These are phyloP conservation scores for Chaetomium sp. DNA, from an alignment of 2,329 filamentous ascomycete species.

Conservation along the genomic window DNA sequence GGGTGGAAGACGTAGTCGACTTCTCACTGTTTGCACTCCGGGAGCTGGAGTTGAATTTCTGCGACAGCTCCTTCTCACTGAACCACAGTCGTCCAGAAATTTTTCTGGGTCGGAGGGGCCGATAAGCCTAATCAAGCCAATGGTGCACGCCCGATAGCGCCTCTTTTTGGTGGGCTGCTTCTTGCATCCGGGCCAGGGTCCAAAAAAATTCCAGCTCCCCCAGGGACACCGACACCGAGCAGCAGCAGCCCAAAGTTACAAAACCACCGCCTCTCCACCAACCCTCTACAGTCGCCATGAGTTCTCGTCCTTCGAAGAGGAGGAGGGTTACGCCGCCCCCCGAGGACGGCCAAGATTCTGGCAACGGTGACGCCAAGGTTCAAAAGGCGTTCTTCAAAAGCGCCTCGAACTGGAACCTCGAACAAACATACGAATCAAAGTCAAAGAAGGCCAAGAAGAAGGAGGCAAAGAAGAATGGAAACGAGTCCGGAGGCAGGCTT, in stretches of 20 bases:
- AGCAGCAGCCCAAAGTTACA: not conserved
- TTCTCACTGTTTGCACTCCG: not conserved
- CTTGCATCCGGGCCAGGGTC: constrained; percentile 16
- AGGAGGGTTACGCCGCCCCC: constrained; percentile 59
- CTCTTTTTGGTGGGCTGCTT: constrained; percentile 25
- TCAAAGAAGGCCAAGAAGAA: constrained; percentile 77
- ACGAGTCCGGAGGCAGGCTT: constrained; percentile 51
- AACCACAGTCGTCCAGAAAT: constrained; percentile 25
- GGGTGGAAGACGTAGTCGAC: not conserved
- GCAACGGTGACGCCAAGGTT: constrained; percentile 43
- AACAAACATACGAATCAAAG: constrained; percentile 84
- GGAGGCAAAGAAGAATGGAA: constrained; percentile 51
- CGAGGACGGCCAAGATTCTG: constrained; percentile 47
- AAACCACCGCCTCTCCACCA: constrained; percentile 13
- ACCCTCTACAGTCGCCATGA: constrained; percentile 43
- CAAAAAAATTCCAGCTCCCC: constrained; percentile 28
- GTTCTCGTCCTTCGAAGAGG: constrained; percentile 55
- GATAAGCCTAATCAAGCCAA: constrained; percentile 30
- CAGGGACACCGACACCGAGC: constrained; percentile 8
- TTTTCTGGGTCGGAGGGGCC: constrained; percentile 27
- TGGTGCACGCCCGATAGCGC: constrained; percentile 22
- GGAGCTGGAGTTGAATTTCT: not conserved
- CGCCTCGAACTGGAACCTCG: constrained; percentile 83
- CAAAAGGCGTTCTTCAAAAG: constrained; percentile 70
- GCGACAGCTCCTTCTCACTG: constrained; percentile 15